These are phyloP conservation scores for Taphrina pruni DNA, from an alignment of 1,139 yeast genomes.

Conservation along the genomic window DNA sequence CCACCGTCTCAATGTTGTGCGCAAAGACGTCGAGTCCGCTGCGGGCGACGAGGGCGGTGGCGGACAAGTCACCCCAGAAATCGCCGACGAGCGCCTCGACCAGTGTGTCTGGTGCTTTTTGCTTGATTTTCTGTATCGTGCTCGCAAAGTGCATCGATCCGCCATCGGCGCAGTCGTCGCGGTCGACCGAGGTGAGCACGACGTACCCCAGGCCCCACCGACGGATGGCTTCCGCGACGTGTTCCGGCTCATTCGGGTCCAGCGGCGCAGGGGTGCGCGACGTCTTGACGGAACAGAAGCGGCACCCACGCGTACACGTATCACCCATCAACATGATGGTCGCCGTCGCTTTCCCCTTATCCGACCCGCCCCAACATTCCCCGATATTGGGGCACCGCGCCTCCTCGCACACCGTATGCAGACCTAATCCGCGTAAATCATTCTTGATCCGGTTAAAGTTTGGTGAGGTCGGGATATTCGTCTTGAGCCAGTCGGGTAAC, in stretches of 20 bases:
- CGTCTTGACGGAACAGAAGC: conserved; percentile 97
- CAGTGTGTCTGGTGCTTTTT: conserved; percentile 85
- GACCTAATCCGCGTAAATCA: conserved; percentile 84
- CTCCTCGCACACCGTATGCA: conserved; percentile 90
- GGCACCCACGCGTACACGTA: conserved; percentile 97
- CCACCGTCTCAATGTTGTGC: conserved; percentile 96
- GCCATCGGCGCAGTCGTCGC: conserved; percentile 93
- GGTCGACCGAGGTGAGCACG: conserved; percentile 94
- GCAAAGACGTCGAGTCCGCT: conserved; percentile 97
- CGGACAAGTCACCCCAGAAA: conserved; percentile 84
- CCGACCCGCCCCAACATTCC: conserved; percentile 98
- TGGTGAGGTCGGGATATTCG: conserved; percentile 84
- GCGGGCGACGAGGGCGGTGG: conserved; percentile 78
- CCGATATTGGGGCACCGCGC: conserved; percentile 99
- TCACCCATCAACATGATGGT: conserved; percentile 98
- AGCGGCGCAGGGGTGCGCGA: conserved; percentile 83
- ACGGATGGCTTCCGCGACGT: conserved; percentile 95
- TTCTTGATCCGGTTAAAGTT: conserved; percentile 78
- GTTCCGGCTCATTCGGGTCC: conserved; percentile 96
- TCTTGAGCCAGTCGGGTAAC: conserved; percentile 90
- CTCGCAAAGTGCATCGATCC: conserved; percentile 90
- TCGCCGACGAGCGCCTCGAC: conserved; percentile 97
- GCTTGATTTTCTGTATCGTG: conserved; percentile 82
- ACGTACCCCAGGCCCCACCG: conserved; percentile 99
- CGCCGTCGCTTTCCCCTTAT: conserved; percentile 94